phyloP scores from a whole-genome alignment of 2,329 filamentous ascomycete genomes.

The Colletotrichum echinochloae region DNA sequence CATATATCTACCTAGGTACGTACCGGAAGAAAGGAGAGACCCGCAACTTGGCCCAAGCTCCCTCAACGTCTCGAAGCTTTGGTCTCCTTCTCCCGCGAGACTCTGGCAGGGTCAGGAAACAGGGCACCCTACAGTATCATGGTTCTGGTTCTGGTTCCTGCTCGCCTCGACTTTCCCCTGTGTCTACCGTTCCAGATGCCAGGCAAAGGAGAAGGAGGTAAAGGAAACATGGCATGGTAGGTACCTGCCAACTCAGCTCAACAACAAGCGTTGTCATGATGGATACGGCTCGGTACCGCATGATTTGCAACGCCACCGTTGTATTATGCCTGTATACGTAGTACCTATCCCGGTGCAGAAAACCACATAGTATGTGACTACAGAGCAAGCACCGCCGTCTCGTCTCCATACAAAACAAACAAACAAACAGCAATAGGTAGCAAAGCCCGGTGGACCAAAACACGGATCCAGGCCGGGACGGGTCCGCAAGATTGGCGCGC shows the following conservation, averaged over 20 bases:
- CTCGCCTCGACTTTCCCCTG: conserved; percentile 17
- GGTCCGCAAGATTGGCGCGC: not conserved
- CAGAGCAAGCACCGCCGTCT: too few species aligned
- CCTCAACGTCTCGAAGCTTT: conserved; percentile 43
- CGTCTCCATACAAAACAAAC: not conserved
- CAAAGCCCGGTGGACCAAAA: not conserved
- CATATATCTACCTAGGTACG: not conserved
- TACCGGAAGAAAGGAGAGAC: conserved; percentile 10
- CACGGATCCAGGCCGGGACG: conserved; percentile 1
- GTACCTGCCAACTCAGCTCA: conserved; percentile 28
- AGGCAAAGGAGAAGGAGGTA: not conserved
- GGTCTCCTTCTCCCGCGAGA: not conserved
- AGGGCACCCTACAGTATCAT: conserved; percentile 9
- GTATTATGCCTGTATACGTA: conserved; percentile 22
- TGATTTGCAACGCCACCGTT: not conserved
- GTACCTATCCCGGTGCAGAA: not conserved
- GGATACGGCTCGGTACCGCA: not conserved
- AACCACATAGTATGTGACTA: too few species aligned
- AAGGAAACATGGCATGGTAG: not conserved
- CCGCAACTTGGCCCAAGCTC: conserved; percentile 41
- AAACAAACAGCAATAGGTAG: conserved; percentile 11
- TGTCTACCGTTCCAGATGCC: not conserved
- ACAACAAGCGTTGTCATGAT: conserved; percentile 32
- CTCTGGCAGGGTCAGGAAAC: conserved; percentile 6
- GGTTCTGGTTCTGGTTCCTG: not conserved